Conservation (phyloP, 176 grass and related monocot genomes). For the Lolium multiflorum region DNA sequence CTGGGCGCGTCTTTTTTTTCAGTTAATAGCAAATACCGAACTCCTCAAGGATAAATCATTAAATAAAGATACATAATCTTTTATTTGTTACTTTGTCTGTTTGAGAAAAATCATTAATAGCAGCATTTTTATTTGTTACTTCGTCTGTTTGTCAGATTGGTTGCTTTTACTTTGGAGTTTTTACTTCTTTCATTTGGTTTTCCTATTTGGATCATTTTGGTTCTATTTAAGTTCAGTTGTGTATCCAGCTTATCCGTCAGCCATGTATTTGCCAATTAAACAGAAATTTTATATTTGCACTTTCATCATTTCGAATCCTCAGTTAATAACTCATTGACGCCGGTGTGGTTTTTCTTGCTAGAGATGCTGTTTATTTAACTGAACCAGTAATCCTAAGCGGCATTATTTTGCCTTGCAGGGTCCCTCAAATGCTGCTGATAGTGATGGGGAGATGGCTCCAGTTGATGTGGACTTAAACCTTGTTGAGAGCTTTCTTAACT, state of each 20-base stretch:
- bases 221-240: neutral
- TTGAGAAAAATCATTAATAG: too few relatives aligned
- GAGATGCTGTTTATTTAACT: neutral
- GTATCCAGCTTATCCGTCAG: neutral
- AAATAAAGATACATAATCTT: neutral
- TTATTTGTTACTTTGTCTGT: too few relatives aligned
- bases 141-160: neutral
- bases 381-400: slow-evolving; percentile 1
- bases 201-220: neutral
- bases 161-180: neutral
- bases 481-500: slow-evolving; percentile 84
- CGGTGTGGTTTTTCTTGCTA: neutral
- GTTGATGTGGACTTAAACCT: slow-evolving; percentile 97
- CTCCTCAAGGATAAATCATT: neutral
- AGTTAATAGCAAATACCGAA: slow-evolving; percentile 4
- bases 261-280: neutral
- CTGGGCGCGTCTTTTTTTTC: neutral
- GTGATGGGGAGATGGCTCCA: slow-evolving; percentile 67
- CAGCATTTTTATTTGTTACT: neutral
- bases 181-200: neutral
- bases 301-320: neutral
- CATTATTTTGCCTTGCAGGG: slow-evolving; percentile 53
- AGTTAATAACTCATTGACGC: neutral
- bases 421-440: slow-evolving; percentile 59
- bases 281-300: neutral